Evolutionary conservation across 352 stramenopile genomes (phyloP), one percentile per base, ranked within the genome.

Genomic region (Pythium aphanidermatum): DNA sequence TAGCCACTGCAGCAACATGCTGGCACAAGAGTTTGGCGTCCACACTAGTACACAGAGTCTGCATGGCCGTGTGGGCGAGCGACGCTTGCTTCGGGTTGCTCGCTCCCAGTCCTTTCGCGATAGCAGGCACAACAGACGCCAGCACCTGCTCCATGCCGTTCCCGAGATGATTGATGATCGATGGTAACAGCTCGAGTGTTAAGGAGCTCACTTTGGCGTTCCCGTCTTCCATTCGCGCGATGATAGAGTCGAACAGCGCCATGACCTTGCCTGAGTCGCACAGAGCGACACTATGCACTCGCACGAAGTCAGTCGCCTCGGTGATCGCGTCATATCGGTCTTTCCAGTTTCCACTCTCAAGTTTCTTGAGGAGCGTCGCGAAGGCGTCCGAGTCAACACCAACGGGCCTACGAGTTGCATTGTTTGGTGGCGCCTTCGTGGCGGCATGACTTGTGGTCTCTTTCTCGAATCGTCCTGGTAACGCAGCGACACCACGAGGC

Each of bases 341-440:
- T 58, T 86, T 88, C 80, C 77, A 92, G 47, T 88, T 88, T 51
- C 51, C 75, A 38, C 73, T 88, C 5, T 83, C 65, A 13, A 92
- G 68, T 17, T 68, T 67, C 10, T 55, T 65, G 4, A 70, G 48
- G 10, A 92, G 41, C n/a, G 37, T 38, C 42, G 53, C 39, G 10
- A 92, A 39, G 10, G 55, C 50, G 1, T 78, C 64, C 10, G 30
- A 33, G 21, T 84, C 71, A n/a, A 84, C 31, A 5, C 7, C 28
- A 24, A 32, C 24, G 3, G 10, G 38, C 17, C 25, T 55, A 44
- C 5, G 24, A 31, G 54, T 24, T 9, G 20, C 9, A 12, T 14
- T 4, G 14, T n/a, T 11, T 12, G 17, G 11, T 40, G n/a, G 7
- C 17, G 20, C 11, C 33, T 60, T 31, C 35, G 52, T 52, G 52